Evolutionary conservation across 805 yeast species (phyloP).

Genomic region (Metschnikowia peoriensis): DNA sequence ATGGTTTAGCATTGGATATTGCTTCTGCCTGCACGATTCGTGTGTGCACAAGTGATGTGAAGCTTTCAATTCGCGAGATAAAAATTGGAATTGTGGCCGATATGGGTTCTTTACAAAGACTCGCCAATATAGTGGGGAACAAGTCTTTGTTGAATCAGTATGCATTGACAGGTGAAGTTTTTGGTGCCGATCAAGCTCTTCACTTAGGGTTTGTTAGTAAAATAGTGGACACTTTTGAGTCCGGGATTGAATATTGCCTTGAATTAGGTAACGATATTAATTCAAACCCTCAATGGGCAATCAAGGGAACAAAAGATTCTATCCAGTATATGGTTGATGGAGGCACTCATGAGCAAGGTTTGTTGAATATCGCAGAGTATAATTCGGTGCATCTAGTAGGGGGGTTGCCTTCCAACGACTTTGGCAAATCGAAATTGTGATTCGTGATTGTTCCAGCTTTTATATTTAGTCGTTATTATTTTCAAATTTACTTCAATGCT

Average conservation of each 20-base stretch:
- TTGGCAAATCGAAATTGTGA: slow-evolving; percentile 8
- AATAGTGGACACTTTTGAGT: slow-evolving; percentile 44
- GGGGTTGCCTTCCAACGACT: slow-evolving; percentile 11
- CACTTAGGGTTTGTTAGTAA: slow-evolving; percentile 53
- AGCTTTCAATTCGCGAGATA: slow-evolving; percentile 64
- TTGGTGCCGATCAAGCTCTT: slow-evolving; percentile 54
- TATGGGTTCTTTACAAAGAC: slow-evolving; percentile 71
- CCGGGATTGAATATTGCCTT: slow-evolving; percentile 50
- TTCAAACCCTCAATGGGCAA: slow-evolving; percentile 53
- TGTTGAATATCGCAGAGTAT: slow-evolving; percentile 51
- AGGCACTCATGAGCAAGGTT: slow-evolving; percentile 40
- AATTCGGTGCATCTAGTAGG: slow-evolving; percentile 41
- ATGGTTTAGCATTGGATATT: slow-evolving; percentile 70
- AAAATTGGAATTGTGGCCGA: slow-evolving; percentile 76
- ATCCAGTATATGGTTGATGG: slow-evolving; percentile 45
- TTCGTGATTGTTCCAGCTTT: too few species aligned
- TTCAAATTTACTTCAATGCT: too few species aligned
- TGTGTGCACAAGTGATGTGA: slow-evolving; percentile 50
- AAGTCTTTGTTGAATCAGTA: slow-evolving; percentile 57
- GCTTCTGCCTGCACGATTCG: slow-evolving; percentile 59
- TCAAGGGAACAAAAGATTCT: slow-evolving; percentile 60
- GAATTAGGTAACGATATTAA: slow-evolving; percentile 50
- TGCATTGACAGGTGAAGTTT: slow-evolving; percentile 60
- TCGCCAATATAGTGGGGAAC: slow-evolving; percentile 54
- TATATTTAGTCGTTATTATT: too few species aligned